Conservation (phyloP, 1,284 basidiomycete species). For the Leccinum solheimii region DNA sequence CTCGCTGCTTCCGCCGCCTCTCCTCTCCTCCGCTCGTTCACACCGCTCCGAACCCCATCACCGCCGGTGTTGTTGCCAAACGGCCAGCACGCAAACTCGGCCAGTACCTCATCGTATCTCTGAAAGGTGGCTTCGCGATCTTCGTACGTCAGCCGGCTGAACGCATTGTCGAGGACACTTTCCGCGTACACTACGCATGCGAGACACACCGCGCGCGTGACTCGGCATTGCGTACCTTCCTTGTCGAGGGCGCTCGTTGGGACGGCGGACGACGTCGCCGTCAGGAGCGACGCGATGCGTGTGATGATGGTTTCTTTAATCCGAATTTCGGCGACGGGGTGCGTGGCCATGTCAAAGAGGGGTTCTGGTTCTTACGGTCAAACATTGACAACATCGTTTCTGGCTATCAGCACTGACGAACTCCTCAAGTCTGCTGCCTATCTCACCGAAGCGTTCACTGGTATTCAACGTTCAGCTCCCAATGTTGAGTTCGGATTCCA, state of each 20-base stretch:
- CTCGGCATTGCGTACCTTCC: conserved; percentile 78
- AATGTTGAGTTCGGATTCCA: conserved; percentile 26
- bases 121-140: conserved; percentile 88
- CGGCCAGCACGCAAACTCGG: conserved; percentile 89
- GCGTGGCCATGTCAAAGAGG: conserved; percentile 98
- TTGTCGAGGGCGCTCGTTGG: conserved; percentile 72
- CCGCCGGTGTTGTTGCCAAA: conserved; percentile 58
- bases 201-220: conserved; percentile 78
- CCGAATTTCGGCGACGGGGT: conserved; percentile 89
- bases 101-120: conserved; percentile 87
- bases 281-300: conserved; percentile 57
- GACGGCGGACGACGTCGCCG: conserved; percentile 47
- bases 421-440: conserved; percentile 69
- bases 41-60: not conserved
- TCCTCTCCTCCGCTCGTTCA: conserved; percentile 41
- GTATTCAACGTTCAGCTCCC: conserved; percentile 21
- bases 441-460: conserved; percentile 58
- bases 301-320: conserved; percentile 84
- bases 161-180: conserved; percentile 92
- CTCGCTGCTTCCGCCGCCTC: conserved; percentile 34
- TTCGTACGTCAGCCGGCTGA: conserved; percentile 84
- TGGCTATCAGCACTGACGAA: conserved; percentile 59
- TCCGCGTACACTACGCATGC: conserved; percentile 90
- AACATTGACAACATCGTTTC: conserved; percentile 8
- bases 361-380: not conserved